A percentile compares a stretch with the other conserved stretches of the same genome.
phyloP scores from a whole-genome alignment of 2,329 filamentous ascomycete genomes.

The Colletotrichum euphorbiae region DNA sequence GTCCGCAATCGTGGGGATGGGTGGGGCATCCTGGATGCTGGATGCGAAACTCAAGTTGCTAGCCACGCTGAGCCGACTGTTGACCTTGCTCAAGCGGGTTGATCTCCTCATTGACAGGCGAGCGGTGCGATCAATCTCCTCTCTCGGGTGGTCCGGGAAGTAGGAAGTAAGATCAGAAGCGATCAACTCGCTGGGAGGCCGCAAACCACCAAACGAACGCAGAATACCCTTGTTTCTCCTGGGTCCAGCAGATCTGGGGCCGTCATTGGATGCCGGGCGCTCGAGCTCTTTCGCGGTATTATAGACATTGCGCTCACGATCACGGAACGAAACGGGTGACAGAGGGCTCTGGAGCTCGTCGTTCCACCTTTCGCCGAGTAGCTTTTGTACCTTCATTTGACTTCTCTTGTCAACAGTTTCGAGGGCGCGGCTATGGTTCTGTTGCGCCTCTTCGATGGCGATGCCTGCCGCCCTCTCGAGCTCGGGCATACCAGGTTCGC shows the following conservation, averaged over 20 bases:
- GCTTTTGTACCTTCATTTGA: slow-evolving; percentile 87
- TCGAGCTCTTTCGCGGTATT: slow-evolving; percentile 70
- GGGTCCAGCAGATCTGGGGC: slow-evolving; percentile 41
- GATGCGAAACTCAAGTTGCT: slow-evolving; percentile 95
- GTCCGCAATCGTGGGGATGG: slow-evolving; percentile 95
- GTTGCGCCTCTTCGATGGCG: slow-evolving; percentile 86
- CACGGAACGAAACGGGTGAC: slow-evolving; percentile 80
- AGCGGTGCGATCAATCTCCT: slow-evolving; percentile 95
- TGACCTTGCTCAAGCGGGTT: slow-evolving; percentile 89
- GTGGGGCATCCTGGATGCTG: slow-evolving; percentile 90
- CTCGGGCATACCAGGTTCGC: slow-evolving; percentile 88
- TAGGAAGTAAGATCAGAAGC: slow-evolving; percentile 96
- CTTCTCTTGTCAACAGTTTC: slow-evolving; percentile 78
- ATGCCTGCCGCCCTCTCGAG: slow-evolving; percentile 89
- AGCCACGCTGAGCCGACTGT: slow-evolving; percentile 91
- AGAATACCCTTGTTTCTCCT: slow-evolving; percentile 66
- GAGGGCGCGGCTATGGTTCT: slow-evolving; percentile 74
- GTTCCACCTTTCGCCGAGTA: slow-evolving; percentile 88
- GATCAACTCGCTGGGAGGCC: slow-evolving; percentile 96
- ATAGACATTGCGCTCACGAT: slow-evolving; percentile 75
- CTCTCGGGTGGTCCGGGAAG: slow-evolving; percentile 93
- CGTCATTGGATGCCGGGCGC: slow-evolving; percentile 63
- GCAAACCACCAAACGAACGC: slow-evolving; percentile 88
- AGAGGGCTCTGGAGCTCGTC: slow-evolving; percentile 84
- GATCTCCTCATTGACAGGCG: slow-evolving; percentile 92